These are phyloP conservation scores for Elasticomyces elasticus DNA, from an alignment of 495 filamentous ascomycete genomes.

Conservation along the genomic window DNA sequence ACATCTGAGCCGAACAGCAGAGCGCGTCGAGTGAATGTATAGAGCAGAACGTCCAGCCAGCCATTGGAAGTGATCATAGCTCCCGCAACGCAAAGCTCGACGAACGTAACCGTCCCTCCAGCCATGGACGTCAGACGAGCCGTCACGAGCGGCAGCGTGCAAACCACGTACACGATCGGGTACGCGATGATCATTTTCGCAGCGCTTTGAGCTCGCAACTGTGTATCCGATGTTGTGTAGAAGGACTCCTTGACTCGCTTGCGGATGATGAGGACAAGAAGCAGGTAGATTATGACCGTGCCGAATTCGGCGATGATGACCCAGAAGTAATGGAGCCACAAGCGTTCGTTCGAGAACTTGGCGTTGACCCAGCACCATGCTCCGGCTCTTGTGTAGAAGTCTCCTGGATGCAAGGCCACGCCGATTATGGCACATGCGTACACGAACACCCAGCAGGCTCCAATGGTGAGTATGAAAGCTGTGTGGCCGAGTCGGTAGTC, in stretches of 20 bases:
- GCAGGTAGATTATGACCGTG: conserved; percentile 52
- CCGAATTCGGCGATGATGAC: conserved; percentile 62
- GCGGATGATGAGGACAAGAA: conserved; percentile 53
- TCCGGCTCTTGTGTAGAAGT: conserved; percentile 28
- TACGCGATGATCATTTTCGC: conserved; percentile 66
- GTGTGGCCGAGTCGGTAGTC: conserved; percentile 22
- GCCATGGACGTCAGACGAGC: conserved; percentile 58
- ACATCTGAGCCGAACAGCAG: conserved; percentile 35
- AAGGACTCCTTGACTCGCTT: conserved; percentile 32
- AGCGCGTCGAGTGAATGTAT: conserved; percentile 54
- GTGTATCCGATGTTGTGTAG: conserved; percentile 14
- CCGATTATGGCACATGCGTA: conserved; percentile 26
- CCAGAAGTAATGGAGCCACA: conserved; percentile 70
- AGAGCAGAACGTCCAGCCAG: conserved; percentile 62
- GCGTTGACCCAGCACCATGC: conserved; percentile 57
- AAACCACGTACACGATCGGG: conserved; percentile 60
- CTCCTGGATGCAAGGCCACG: conserved; percentile 20
- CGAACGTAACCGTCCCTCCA: conserved; percentile 41
- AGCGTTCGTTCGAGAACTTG: conserved; percentile 49
- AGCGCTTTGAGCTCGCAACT: conserved; percentile 30
- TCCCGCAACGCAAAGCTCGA: conserved; percentile 61
- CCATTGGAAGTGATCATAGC: conserved; percentile 64
- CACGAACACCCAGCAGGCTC: conserved; percentile 23
- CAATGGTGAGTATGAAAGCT: conserved; percentile 21
- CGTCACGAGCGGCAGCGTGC: conserved; percentile 60